phyloP scores from a whole-genome alignment of 768 basidiomycete genomes.

The Tricholoma flavovirens region DNA sequence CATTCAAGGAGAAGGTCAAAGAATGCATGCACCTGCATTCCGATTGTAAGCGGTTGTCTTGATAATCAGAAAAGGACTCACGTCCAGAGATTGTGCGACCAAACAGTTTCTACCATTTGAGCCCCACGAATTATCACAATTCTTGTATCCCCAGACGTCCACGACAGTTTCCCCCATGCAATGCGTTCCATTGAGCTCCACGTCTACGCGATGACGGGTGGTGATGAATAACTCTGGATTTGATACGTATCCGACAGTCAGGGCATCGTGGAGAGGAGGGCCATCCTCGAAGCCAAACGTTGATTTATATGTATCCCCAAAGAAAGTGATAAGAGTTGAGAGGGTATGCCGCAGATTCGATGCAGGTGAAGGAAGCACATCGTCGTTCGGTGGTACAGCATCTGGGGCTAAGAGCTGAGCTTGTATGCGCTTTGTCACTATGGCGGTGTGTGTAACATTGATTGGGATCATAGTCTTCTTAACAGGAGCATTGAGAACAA shows the following conservation, averaged over 20 bases:
- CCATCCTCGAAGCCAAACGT: slow-evolving; percentile 82
- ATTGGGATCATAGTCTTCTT: slow-evolving; percentile 76
- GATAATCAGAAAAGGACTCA: slow-evolving; percentile 26
- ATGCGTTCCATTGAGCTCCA: slow-evolving; percentile 66
- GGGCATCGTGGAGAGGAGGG: slow-evolving; percentile 83
- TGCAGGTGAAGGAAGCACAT: slow-evolving; percentile 26
- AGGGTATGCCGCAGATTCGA: slow-evolving; percentile 62
- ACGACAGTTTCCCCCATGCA: slow-evolving; percentile 76
- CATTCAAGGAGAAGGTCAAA: slow-evolving; percentile 62
- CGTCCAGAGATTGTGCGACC: slow-evolving; percentile 64
- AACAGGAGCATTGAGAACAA: slow-evolving; percentile 68
- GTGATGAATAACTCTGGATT: slow-evolving; percentile 59
- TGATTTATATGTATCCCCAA: slow-evolving; percentile 63
- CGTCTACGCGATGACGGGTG: slow-evolving; percentile 71
- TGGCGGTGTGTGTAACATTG: slow-evolving; percentile 84
- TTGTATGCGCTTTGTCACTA: slow-evolving; percentile 57
- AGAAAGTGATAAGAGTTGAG: slow-evolving; percentile 69
- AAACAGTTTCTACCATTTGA: slow-evolving; percentile 67
- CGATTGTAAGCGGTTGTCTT: neutral
- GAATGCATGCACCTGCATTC: slow-evolving; percentile 51
- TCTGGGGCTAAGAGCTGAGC: slow-evolving; percentile 41
- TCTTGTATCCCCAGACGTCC: slow-evolving; percentile 62
- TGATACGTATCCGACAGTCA: slow-evolving; percentile 74
- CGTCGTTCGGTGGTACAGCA: slow-evolving; percentile 8
- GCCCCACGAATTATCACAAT: slow-evolving; percentile 69